Base-by-base conservation (phyloP, 192 early-diverging fungal genomes). In the Podochytrium sp. region DNA sequence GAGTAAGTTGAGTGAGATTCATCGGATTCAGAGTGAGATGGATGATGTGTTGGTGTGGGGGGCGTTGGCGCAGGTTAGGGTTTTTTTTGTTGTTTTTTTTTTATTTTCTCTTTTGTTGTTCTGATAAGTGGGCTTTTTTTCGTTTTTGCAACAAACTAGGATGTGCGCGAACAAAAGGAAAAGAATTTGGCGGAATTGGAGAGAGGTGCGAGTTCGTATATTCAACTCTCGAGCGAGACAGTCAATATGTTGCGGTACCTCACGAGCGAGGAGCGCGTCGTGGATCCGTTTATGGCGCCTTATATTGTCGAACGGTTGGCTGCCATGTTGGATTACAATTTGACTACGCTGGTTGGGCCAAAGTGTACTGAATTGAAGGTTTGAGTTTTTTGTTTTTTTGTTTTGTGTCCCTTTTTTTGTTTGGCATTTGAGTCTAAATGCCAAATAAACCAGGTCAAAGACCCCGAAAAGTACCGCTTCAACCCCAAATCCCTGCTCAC, bases 291-390 rank as follows among this genome's bases (percentile, higher is more conserved):
- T 83, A 81, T 96, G 83, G 91, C 89, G 18, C 83, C 87, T 23
- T 93, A 95, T 71, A 93, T 99, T 53, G 95, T 98, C 20, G 92
- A 92, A 50, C 85, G 95, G 1, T 83, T 99, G 40, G 96, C 96
- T 1, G 93, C 94, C n/a, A 99, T 99, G 97, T 85, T 99, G 52
- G 93, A 99, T 80, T 97, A 93, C 77, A 98, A 96, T 65, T 81
- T 99, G 40, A 81, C 90, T 4, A 90, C 91, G 38, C 80, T 99
- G 55, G 95, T 95, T 0, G 97, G 97, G 0, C 94, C 95, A 7
- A 90, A 91, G 66, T 95, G 93, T 81, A 92, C 93, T 0, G 94
- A 91, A 63, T 81, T 99, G 18, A 94, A 93, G 62, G 96, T 95
- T 2, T 18, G 66, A 3, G 74, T 33, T 47, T 35, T 41, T n/a